Conservation (phyloP, 805 yeast genomes). For the Wickerhamomyces chambardii region DNA sequence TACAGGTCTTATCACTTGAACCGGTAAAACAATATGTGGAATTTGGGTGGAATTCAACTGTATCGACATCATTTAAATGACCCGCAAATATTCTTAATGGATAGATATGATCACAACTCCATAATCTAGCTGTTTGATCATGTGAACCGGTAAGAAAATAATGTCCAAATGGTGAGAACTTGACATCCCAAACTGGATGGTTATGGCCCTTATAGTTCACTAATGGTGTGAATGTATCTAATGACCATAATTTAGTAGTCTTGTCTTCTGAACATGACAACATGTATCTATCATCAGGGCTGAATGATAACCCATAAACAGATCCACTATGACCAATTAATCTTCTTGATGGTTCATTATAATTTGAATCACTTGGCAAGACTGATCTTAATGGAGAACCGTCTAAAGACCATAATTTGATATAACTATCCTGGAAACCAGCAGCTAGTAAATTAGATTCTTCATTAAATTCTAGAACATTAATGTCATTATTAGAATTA, state of each 20-base stretch:
- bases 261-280: constrained; percentile 86
- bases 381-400: constrained; percentile 73
- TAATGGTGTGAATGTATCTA: constrained; percentile 81
- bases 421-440: constrained; percentile 88
- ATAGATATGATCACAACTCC: constrained; percentile 98
- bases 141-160: constrained; percentile 98
- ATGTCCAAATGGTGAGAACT: constrained; percentile 91
- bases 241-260: constrained; percentile 88
- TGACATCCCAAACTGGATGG: constrained; percentile 96
- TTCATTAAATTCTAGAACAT: constrained; percentile 79
- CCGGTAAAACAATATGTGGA: constrained; percentile 94
- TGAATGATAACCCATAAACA: constrained; percentile 81
- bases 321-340: constrained; percentile 93
- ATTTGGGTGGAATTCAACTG: constrained; percentile 93
- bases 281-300: constrained; percentile 81
- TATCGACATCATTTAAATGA: constrained; percentile 92
- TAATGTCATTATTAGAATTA: constrained; percentile 83
- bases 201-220: constrained; percentile 96
- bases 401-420: constrained; percentile 89
- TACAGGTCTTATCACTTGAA: constrained; percentile 86
- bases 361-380: constrained; percentile 43
- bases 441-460: constrained; percentile 86
- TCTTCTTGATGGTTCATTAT: constrained; percentile 30
- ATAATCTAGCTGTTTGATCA: constrained; percentile 93
- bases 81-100: constrained; percentile 97